Evolutionary conservation across 306 rosid species (phyloP), one percentile per base, ranked within the genome.

Genomic region (Canavalia gladiata): DNA sequence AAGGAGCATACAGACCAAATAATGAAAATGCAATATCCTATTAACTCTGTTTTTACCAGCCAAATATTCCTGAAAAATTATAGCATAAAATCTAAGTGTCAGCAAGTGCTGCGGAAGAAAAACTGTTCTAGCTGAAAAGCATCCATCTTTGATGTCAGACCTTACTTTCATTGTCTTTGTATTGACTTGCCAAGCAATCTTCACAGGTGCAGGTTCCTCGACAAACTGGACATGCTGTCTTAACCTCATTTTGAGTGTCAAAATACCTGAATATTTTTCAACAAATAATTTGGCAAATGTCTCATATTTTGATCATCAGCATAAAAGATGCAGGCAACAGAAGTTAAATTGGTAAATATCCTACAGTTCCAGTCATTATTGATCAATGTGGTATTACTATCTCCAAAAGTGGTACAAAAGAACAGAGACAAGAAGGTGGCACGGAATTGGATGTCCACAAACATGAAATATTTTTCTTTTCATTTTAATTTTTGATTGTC

Each of bases 221-320:
- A 77, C 99, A 96, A 71, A 93, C 99, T 8, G 99, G 99, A 79
- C 99, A 96, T 52, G 94, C 97, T 87, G 64, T 84, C 89, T 88
- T 90, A 68, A 92, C 97, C 86, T 92, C 98, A 77, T 93, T 89
- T 88, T 87, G 94, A 6, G 92, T 92, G 37, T 88, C 96, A 78
- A 90, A 93, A 82, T 90, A 90, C 91, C 99, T 92, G 74, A 69
- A 81, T 74, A 37, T 71, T 31, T 65, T 82, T 75, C 76, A 72
- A 79, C 43, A 65, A 52, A 81, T 55, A 74, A 59, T 78, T 70
- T 65, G 77, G 56, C 63, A 85, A 72, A 72, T 55, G 34, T 76
- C 54, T 72, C 68, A 86, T 30, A 69, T 75, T 42, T 71, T 74
- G 51, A 74, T 81, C 43, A 35, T 30, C 41, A 77, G 12, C 65